Conservation (phyloP, 345 rosid species). For the Gossypium sturtianum region DNA sequence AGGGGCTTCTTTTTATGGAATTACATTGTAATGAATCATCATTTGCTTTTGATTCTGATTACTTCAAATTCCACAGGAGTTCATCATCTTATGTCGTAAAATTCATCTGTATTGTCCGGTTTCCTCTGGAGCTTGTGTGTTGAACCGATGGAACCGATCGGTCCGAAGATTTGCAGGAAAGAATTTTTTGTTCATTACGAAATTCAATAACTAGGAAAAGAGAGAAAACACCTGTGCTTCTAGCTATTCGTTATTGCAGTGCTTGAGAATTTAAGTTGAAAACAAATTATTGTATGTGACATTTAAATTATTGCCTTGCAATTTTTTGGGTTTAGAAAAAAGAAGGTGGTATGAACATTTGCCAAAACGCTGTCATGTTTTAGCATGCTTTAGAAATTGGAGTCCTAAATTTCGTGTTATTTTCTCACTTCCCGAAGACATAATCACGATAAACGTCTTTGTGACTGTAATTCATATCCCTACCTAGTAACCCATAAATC, state of each 20-base stretch:
- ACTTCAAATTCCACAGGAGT: neutral
- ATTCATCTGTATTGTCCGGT: neutral
- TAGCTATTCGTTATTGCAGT: neutral
- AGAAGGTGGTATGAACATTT: neutral
- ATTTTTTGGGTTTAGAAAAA: constrained; percentile 1
- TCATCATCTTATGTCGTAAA: neutral
- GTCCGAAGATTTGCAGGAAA: neutral
- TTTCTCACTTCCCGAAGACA: too few species aligned
- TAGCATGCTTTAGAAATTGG: too few species aligned
- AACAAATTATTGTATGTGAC: neutral
- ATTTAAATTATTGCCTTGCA: neutral
- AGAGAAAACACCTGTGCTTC: neutral
- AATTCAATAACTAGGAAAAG: neutral
- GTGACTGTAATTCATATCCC: too few species aligned
- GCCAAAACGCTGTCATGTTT: too few species aligned
- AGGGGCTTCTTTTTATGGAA: neutral
- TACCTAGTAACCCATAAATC: too few species aligned
- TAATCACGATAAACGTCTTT: too few species aligned
- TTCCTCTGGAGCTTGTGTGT: neutral
- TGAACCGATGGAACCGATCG: neutral
- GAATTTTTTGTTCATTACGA: constrained; percentile 5
- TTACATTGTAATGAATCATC: neutral
- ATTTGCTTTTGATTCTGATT: neutral
- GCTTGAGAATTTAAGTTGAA: neutral
- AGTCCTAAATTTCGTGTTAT: too few species aligned